Evolutionary conservation across 441 rosid genomes (phyloP), one percentile per base, ranked within the genome.

Genomic region (Mallotus repandus): DNA sequence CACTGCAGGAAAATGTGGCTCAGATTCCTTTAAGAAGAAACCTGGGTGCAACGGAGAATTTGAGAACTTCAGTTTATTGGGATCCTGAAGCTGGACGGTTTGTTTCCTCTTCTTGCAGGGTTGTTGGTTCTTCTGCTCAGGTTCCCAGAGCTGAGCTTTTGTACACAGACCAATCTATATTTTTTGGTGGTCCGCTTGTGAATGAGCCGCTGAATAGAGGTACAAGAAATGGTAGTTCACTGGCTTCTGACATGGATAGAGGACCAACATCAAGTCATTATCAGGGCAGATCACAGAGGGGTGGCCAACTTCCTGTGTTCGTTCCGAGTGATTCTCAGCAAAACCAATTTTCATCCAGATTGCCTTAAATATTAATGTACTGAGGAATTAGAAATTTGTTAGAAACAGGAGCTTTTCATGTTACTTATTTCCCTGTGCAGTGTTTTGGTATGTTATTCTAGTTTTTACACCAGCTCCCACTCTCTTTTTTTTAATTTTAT

Each of bases 41-140:
- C 63, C 14, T 14, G 3, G 83, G 80, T 35, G 76, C 63, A 18
- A 59, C 73, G 43, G 89, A 84, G 77, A 85, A 71, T 74, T 45
- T 72, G n/a, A 85, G 85, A 72, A 81, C 81, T 63, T 85, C 93
- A 16, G 96, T 94, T 7, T 83, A 86, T 67, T 92, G 99, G 99
- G 96, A 94, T 84, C 93, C 83, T 63, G 94, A 91, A 81, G 98
- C 97, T 0, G 96, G 94, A 65, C 86, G 94, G 59, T 94, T 91
- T 15, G 90, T 91, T 41, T 87, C 96, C n/a, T 87, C 91, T n/a
- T 71, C 88, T 5, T 70, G 84, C 12, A 74, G 72, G 57, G 81
- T 71, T 49, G 84, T 57, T 5, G 76, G 76, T 14, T 41, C 35
- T 35, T 78, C 84, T 7, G 77, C 82, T 6, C 88, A 82, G 81